Evolutionary conservation across 2,329 filamentous ascomycete species (phyloP).

Genomic region (Capronia coronata): DNA sequence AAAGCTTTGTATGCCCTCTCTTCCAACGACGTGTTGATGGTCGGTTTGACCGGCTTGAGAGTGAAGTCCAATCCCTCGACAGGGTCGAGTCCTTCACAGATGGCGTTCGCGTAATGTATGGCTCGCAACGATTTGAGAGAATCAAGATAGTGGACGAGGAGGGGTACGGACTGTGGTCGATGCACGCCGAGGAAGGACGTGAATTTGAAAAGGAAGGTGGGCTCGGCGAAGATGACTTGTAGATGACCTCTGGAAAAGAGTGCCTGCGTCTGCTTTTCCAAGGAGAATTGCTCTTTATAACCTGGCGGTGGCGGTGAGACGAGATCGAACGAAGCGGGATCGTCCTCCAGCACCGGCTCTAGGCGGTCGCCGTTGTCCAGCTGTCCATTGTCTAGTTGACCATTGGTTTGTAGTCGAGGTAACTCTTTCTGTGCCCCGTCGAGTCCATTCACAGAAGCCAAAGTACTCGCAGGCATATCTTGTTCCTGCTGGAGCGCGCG

Average conservation of each 20-base stretch:
- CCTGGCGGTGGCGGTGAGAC: conserved; percentile 31
- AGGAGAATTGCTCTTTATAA: conserved; percentile 39
- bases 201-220: conserved; percentile 58
- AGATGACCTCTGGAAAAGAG: conserved; percentile 63
- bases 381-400: conserved; percentile 12
- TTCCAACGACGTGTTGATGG: conserved; percentile 54
- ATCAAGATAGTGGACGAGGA: conserved; percentile 66
- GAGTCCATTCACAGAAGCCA: conserved; percentile 9
- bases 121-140: conserved; percentile 64
- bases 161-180: conserved; percentile 56
- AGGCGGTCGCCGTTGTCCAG: conserved; percentile 15
- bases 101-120: conserved; percentile 63
- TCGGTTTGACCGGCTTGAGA: conserved; percentile 44
- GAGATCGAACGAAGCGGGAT: conserved; percentile 34
- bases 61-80: conserved; percentile 54
- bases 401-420: conserved; percentile 20
- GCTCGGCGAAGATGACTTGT: conserved; percentile 57
- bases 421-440: conserved; percentile 12
- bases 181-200: conserved; percentile 58
- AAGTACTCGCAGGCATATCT: conserved; percentile 3
- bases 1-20: conserved; percentile 61
- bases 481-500: conserved; percentile 6
- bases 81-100: conserved; percentile 55
- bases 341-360: conserved; percentile 29
- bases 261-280: conserved; percentile 59